These are phyloP conservation scores for Halenospora varia DNA, from an alignment of 495 filamentous ascomycete species.

Conservation along the genomic window DNA sequence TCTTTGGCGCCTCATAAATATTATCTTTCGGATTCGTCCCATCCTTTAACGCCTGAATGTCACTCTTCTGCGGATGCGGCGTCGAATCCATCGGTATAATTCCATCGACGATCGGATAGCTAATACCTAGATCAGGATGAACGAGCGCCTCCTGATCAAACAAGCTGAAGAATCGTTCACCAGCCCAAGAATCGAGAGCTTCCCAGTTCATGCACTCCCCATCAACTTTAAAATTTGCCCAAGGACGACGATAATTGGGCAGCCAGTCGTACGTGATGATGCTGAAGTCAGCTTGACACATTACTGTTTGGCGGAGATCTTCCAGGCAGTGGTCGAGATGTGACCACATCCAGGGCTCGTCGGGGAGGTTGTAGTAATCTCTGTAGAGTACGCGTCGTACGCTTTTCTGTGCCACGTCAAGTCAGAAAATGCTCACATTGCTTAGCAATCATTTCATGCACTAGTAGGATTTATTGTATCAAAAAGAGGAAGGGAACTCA, in stretches of 20 bases:
- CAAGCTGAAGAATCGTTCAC: neutral
- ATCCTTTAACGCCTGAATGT: neutral
- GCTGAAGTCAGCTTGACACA: constrained; percentile 30
- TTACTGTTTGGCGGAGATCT: constrained; percentile 27
- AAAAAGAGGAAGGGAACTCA: neutral
- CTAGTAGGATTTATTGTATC: neutral
- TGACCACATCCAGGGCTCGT: neutral
- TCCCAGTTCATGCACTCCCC: constrained; percentile 10
- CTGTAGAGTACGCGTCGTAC: neutral
- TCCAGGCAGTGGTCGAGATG: constrained; percentile 30
- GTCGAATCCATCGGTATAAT: neutral
- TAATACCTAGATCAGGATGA: constrained; percentile 8
- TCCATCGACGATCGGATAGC: neutral
- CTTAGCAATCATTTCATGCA: neutral
- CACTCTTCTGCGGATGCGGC: neutral
- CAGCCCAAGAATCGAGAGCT: constrained; percentile 6
- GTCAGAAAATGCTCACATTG: neutral
- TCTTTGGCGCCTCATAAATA: too few species aligned
- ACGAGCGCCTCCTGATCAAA: constrained; percentile 1
- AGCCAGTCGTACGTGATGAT: constrained; percentile 16
- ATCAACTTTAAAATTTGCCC: constrained; percentile 5
- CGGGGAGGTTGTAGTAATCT: constrained; percentile 4
- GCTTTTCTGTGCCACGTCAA: neutral
- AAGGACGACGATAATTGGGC: neutral
- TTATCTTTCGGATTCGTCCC: neutral